Evolutionary conservation across 345 rosid species (phyloP).

Genomic region (Eucalyptus microcorys): DNA sequence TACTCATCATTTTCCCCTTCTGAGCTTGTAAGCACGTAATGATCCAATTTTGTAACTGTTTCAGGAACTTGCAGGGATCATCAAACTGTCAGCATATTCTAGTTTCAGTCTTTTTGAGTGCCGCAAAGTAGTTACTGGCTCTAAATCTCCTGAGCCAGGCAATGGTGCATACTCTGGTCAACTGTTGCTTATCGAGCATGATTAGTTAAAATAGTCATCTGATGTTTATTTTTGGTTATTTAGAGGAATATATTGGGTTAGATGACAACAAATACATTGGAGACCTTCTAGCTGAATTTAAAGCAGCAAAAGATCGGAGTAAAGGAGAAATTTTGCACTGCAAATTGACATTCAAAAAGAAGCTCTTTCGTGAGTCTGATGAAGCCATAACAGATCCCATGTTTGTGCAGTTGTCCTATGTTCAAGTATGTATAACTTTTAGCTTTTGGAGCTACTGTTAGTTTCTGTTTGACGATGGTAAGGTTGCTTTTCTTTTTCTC

Average conservation of each 20-base stretch:
- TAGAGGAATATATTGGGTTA: conserved; percentile 92
- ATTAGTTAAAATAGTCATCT: neutral
- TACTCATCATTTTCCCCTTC: neutral
- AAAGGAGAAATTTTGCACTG: conserved; percentile 97
- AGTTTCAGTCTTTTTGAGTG: conserved; percentile 96
- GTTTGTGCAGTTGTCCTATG: conserved; percentile 93
- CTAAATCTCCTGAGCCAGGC: conserved; percentile 82
- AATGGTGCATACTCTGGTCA: conserved; percentile 41
- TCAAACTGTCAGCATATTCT: conserved; percentile 76
- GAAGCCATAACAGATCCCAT: conserved; percentile 90
- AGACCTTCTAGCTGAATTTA: conserved; percentile 85
- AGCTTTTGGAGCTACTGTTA: neutral
- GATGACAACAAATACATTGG: conserved; percentile 97
- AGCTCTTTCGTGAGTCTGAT: conserved; percentile 92
- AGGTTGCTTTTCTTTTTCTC: neutral
- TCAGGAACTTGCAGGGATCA: conserved; percentile 96
- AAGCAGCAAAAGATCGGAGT: conserved; percentile 86
- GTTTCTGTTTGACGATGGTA: neutral
- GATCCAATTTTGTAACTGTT: neutral
- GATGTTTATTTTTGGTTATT: neutral
- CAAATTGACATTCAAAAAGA: conserved; percentile 81
- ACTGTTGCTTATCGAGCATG: neutral
- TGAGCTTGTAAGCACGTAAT: neutral
- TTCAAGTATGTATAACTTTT: conserved; percentile 53
- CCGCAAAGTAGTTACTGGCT: conserved; percentile 86